phyloP scores from a whole-genome alignment of 441 rosid genomes.

The Mallotus japonicus region DNA sequence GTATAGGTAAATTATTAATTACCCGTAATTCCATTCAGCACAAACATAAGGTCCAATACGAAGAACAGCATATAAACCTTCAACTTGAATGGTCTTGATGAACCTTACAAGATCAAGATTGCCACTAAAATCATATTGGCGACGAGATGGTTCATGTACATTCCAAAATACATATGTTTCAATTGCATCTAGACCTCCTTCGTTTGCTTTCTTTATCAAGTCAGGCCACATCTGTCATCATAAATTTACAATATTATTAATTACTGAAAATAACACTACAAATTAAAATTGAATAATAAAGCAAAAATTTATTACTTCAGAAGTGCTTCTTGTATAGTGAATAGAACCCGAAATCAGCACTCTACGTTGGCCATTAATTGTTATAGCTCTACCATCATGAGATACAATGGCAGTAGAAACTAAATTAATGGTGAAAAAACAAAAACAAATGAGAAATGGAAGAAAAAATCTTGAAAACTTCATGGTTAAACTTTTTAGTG shows the following conservation, averaged over 20 bases:
- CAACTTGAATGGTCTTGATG: conserved; percentile 35
- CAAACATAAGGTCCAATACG: conserved; percentile 67
- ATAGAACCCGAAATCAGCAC: conserved; percentile 37
- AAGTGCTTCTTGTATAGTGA: conserved; percentile 41
- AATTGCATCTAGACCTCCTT: conserved; percentile 72
- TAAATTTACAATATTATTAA: no score
- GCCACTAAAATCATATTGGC: conserved; percentile 45
- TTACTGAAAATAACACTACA: no score
- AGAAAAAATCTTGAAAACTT: background rate
- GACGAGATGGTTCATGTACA: conserved; percentile 67
- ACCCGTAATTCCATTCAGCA: conserved; percentile 84
- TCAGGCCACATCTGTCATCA: conserved; percentile 66
- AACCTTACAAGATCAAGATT: conserved; percentile 42
- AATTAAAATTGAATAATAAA: no score
- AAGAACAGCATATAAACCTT: conserved; percentile 48
- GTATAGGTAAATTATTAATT: background rate
- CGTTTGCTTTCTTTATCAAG: conserved; percentile 59
- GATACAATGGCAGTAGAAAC: conserved; percentile 23
- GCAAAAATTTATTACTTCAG: conserved; percentile 12
- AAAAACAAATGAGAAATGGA: background rate
- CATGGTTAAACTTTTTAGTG: no score
- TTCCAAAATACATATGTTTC: conserved; percentile 86
- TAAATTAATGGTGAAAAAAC: background rate
- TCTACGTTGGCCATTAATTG: conserved; percentile 29
- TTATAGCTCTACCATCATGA: conserved; percentile 33